A percentile compares a stretch with the other conserved stretches of the same genome.
phyloP scores from a whole-genome alignment of 352 stramenopile species.

The Paralagenidium karlingii region DNA sequence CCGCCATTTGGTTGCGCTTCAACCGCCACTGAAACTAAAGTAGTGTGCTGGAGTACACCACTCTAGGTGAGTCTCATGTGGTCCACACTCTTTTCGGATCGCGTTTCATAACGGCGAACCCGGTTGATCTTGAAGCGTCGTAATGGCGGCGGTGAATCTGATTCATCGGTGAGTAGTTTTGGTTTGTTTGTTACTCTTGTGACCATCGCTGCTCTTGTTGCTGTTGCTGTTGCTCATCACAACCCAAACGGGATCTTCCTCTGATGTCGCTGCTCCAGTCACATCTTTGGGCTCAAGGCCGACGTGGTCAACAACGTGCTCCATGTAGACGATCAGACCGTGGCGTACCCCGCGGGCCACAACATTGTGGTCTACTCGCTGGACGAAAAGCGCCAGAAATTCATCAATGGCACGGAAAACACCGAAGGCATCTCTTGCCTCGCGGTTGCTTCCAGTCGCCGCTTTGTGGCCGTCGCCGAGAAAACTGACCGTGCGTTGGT shows the following conservation, averaged over 20 bases:
- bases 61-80: too few species aligned
- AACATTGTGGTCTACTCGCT: constrained; percentile 79
- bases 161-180: constrained; percentile 16
- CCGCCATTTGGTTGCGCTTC: too few species aligned
- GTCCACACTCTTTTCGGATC: too few species aligned
- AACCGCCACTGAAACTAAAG: too few species aligned
- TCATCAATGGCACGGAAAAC: constrained; percentile 68
- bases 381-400: constrained; percentile 87
- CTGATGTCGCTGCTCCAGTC: constrained; percentile 12
- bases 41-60: too few species aligned
- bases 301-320: constrained; percentile 71
- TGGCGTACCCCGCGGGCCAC: constrained; percentile 82
- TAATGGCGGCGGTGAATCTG: constrained; percentile 26
- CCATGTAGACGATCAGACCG: constrained; percentile 75
- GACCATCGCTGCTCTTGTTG: too few species aligned
- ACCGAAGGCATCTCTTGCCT: constrained; percentile 57
- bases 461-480: constrained; percentile 70
- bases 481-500: constrained; percentile 55
- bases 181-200: too few species aligned
- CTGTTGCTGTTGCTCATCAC: not conserved
- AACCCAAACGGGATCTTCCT: not conserved
- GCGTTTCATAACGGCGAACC: not conserved
- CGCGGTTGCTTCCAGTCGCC: constrained; percentile 49
- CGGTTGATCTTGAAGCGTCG: not conserved
- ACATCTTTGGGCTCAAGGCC: constrained; percentile 87